phyloP scores from a whole-genome alignment of 768 basidiomycete species.

The Trametes sanguinea region DNA sequence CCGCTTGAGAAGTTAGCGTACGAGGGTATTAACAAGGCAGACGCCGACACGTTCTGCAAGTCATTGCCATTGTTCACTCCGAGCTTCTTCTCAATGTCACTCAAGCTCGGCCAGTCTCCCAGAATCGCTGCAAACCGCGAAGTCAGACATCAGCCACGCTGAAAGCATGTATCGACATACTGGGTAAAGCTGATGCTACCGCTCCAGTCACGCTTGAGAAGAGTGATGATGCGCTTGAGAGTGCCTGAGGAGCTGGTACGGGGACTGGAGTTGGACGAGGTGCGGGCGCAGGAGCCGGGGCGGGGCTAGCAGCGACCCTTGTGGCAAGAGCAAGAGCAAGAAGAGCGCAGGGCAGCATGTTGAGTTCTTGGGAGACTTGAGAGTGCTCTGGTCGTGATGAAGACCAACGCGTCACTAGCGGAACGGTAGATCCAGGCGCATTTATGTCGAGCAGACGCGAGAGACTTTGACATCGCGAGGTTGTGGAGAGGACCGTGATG shows the following conservation, averaged over 20 bases:
- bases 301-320: conserved; percentile 4
- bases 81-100: conserved; percentile 28
- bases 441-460: not conserved
- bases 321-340: conserved; percentile 3
- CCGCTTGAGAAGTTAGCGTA: conserved; percentile 23
- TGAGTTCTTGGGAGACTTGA: not conserved
- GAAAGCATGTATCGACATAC: not conserved
- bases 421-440: not conserved
- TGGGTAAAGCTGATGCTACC: conserved; percentile 17
- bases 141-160: not conserved
- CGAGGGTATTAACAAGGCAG: conserved; percentile 27
- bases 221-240: conserved; percentile 8
- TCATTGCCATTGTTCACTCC: conserved; percentile 22
- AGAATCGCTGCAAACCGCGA: conserved; percentile 16
- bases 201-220: conserved; percentile 19
- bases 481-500: not conserved
- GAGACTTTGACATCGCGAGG: not conserved
- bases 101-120: conserved; percentile 26
- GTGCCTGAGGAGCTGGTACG: conserved; percentile 7
- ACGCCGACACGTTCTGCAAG: conserved; percentile 22
- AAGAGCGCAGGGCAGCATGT: not conserved
- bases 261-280: conserved; percentile 9
- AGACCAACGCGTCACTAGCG: not conserved
- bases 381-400: not conserved
- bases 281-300: conserved; percentile 5